These are phyloP conservation scores for Mycena pura DNA, from an alignment of 768 basidiomycete species.

Conservation along the genomic window DNA sequence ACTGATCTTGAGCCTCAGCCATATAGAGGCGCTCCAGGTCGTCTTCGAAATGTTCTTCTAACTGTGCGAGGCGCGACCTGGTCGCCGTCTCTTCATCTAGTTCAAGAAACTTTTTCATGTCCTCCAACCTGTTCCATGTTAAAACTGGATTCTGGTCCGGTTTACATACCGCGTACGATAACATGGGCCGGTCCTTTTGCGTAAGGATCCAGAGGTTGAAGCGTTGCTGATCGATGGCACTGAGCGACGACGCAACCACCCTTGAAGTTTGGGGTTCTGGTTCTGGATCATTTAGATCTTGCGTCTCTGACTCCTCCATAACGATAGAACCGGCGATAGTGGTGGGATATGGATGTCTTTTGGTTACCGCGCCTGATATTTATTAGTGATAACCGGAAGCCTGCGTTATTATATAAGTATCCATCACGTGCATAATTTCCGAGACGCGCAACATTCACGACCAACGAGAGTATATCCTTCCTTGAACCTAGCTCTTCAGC, in stretches of 20 bases:
- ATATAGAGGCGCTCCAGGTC: constrained; percentile 48
- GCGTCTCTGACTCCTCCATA: not conserved
- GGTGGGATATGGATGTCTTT: too few relatives aligned
- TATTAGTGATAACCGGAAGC: too few relatives aligned
- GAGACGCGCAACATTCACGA: too few relatives aligned
- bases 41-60: constrained; percentile 37
- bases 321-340: too few relatives aligned
- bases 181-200: constrained; percentile 45
- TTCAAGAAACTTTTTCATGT: constrained; percentile 43
- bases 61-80: constrained; percentile 35
- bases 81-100: constrained; percentile 36
- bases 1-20: constrained; percentile 43
- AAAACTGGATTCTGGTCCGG: not conserved
- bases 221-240: constrained; percentile 23
- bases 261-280: not conserved
- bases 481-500: too few relatives aligned
- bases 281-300: not conserved
- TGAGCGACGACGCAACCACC: not conserved
- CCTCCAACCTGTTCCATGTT: constrained; percentile 37
- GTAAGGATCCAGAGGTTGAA: constrained; percentile 48
- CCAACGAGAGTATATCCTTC: too few relatives aligned
- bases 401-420: too few relatives aligned
- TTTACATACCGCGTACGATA: constrained; percentile 42
- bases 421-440: too few relatives aligned
- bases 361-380: too few relatives aligned